phyloP scores from a whole-genome alignment of 805 yeast genomes.

The Kuraishia ogatae region DNA sequence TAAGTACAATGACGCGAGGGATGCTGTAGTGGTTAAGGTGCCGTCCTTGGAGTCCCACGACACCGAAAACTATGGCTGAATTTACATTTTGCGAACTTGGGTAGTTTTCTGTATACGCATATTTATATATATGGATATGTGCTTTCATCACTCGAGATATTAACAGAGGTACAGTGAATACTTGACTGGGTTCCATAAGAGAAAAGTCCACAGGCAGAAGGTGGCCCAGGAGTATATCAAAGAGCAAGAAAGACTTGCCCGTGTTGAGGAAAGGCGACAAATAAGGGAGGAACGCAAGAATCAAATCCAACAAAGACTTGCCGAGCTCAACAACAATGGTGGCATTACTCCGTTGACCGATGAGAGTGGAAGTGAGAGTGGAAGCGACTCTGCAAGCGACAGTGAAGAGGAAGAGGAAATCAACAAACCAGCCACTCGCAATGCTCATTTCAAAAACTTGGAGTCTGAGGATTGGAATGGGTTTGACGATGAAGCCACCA shows the following conservation, averaged over 20 bases:
- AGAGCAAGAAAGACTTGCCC: constrained; percentile 67
- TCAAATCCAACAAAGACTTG: constrained; percentile 40
- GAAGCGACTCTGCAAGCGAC: constrained; percentile 12
- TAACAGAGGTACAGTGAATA: constrained; percentile 42
- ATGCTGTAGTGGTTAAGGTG: too few relatives aligned
- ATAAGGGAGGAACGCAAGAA: constrained; percentile 63
- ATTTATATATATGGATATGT: too few relatives aligned
- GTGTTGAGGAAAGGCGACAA: constrained; percentile 67
- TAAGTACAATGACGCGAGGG: constrained; percentile 12
- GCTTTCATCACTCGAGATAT: too few relatives aligned
- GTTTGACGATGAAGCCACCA: constrained; percentile 20
- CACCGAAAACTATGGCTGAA: too few relatives aligned
- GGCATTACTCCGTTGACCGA: constrained; percentile 1
- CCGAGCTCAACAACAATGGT: background rate
- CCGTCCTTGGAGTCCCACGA: too few relatives aligned
- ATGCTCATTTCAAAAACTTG: constrained; percentile 4
- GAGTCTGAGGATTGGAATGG: constrained; percentile 32
- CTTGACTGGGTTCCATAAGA: constrained; percentile 91
- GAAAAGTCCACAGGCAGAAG: constrained; percentile 83
- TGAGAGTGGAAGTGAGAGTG: constrained; percentile 10
- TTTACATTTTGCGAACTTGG: too few relatives aligned
- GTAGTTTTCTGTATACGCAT: too few relatives aligned
- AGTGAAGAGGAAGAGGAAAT: constrained; percentile 25
- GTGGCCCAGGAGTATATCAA: constrained; percentile 69
- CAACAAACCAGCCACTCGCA: constrained; percentile 9